These are phyloP conservation scores for Lentinula boryana DNA, from an alignment of 768 basidiomycete genomes.

Conservation along the genomic window DNA sequence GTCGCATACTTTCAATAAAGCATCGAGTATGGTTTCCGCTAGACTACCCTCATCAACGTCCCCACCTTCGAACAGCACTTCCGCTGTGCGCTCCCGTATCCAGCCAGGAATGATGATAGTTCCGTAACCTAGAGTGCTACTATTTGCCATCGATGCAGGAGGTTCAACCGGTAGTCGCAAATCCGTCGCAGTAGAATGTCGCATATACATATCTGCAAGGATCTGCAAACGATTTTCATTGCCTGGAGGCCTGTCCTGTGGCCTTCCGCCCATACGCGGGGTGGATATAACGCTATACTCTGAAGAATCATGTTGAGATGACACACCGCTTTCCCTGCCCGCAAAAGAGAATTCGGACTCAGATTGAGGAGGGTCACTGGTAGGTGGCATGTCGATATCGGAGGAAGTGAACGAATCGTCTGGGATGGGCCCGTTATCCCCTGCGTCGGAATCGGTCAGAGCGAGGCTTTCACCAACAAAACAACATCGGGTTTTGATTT, in stretches of 20 bases:
- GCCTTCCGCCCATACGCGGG: constrained; percentile 23
- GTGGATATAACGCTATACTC: constrained; percentile 54
- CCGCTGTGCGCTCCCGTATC: constrained; percentile 88
- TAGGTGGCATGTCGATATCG: constrained; percentile 34
- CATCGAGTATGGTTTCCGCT: constrained; percentile 75
- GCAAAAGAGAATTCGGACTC: constrained; percentile 63
- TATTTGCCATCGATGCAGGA: constrained; percentile 32
- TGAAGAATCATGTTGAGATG: constrained; percentile 47
- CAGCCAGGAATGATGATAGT: constrained; percentile 89
- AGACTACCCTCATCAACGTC: constrained; percentile 85
- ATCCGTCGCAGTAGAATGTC: constrained; percentile 75
- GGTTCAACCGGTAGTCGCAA: constrained; percentile 65
- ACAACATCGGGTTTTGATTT: constrained; percentile 85
- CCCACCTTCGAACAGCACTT: constrained; percentile 85
- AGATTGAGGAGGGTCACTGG: constrained; percentile 52
- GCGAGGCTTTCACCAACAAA: constrained; percentile 71
- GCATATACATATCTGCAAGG: constrained; percentile 62
- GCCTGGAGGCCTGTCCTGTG: constrained; percentile 19
- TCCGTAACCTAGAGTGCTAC: constrained; percentile 66
- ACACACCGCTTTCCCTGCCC: constrained; percentile 40
- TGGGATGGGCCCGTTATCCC: constrained; percentile 20
- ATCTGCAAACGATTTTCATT: constrained; percentile 56
- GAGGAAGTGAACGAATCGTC: constrained; percentile 21
- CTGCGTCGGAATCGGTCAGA: constrained; percentile 24
- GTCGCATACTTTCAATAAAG: constrained; percentile 66